Conservation (phyloP, 805 yeast genomes). For the Hanseniaspora hatyaiensis region DNA sequence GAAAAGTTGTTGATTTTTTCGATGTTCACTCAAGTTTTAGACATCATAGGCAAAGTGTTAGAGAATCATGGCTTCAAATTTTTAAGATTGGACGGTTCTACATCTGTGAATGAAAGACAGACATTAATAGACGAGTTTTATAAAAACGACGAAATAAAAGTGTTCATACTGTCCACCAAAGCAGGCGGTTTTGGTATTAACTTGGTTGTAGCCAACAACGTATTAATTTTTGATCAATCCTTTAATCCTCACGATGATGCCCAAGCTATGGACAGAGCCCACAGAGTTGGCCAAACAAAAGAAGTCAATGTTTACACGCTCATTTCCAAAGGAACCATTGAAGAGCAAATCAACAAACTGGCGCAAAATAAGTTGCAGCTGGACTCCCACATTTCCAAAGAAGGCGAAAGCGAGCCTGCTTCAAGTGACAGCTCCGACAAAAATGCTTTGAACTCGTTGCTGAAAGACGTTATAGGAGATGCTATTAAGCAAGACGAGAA, state of each 20-base stretch:
- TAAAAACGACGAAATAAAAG: constrained; percentile 68
- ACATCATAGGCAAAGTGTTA: constrained; percentile 69
- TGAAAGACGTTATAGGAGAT: constrained; percentile 6
- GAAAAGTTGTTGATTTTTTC: constrained; percentile 75
- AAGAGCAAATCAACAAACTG: constrained; percentile 73
- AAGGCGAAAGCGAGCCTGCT: constrained; percentile 30
- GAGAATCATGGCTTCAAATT: constrained; percentile 55
- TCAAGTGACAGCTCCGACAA: constrained; percentile 27
- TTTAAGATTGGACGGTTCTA: constrained; percentile 82
- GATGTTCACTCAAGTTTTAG: constrained; percentile 82
- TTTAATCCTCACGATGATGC: constrained; percentile 97
- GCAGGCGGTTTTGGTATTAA: constrained; percentile 99
- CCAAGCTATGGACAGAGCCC: constrained; percentile 98
- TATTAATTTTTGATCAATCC: constrained; percentile 81
- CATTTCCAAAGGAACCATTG: constrained; percentile 65
- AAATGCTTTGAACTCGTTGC: background rate
- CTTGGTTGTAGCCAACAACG: constrained; percentile 87
- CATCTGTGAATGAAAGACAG: constrained; percentile 87
- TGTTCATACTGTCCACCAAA: constrained; percentile 80
- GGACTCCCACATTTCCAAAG: constrained; percentile 35
- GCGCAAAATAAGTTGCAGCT: constrained; percentile 86
- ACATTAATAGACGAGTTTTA: constrained; percentile 80
- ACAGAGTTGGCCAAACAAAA: constrained; percentile 86
- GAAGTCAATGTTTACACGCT: constrained; percentile 71
- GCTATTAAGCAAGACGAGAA: background rate